Conservation (phyloP, 1,284 basidiomycete genomes). For the Cystobasidium pallidum region DNA sequence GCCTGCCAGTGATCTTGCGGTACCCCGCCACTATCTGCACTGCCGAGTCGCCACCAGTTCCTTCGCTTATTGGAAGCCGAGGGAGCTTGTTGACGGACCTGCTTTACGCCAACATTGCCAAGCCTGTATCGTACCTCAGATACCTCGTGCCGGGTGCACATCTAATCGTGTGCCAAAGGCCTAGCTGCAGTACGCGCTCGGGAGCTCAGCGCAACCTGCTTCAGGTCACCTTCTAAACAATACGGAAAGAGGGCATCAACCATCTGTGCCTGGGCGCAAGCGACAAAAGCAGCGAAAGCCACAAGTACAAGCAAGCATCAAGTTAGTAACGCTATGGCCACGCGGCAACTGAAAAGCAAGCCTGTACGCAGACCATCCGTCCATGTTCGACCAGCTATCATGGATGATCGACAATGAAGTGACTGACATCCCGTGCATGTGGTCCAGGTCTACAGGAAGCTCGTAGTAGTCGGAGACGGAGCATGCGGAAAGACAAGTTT, state of each 20-base stretch:
- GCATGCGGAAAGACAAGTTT: constrained; percentile 70
- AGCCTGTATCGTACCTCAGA: neutral
- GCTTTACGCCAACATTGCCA: neutral
- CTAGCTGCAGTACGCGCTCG: neutral
- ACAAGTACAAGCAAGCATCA: no score
- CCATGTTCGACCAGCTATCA: neutral
- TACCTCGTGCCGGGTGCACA: neutral
- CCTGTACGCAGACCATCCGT: constrained; percentile 16
- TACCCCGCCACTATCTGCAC: neutral
- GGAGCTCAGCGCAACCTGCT: neutral
- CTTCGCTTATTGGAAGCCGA: neutral
- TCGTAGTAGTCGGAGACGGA: constrained; percentile 87
- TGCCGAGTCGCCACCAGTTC: neutral
- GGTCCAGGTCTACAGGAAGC: constrained; percentile 62
- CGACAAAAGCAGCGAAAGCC: neutral
- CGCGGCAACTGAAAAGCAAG: constrained; percentile 21
- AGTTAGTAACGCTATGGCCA: neutral
- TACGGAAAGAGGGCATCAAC: no score
- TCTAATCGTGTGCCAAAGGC: neutral
- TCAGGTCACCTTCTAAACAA: neutral
- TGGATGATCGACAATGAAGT: constrained; percentile 15
- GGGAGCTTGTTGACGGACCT: no score
- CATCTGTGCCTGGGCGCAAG: no score
- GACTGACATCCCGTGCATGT: neutral
- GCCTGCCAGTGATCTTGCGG: neutral